Conservation (phyloP, 306 rosid species). For the Lathyrus oleraceus region DNA sequence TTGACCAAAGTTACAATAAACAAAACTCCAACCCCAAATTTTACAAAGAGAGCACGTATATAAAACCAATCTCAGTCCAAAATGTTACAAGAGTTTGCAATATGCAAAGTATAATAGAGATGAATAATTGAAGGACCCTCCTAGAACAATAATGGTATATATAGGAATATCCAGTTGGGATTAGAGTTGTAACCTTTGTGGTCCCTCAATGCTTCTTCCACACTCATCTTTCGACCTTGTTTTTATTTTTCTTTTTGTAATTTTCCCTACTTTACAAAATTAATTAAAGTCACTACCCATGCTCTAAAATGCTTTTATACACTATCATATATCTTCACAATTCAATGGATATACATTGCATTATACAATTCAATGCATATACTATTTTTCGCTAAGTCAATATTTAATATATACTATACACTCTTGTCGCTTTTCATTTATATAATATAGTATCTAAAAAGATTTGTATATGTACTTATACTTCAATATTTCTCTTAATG, state of each 20-base stretch:
- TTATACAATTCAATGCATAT: slow-evolving; percentile 21
- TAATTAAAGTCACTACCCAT: slow-evolving; percentile 11
- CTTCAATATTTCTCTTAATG: background rate
- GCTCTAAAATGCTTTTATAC: slow-evolving; percentile 25
- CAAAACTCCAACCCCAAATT: no score
- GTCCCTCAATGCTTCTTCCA: slow-evolving; percentile 41
- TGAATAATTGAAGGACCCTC: slow-evolving; percentile 41
- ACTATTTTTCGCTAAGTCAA: background rate
- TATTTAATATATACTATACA: background rate
- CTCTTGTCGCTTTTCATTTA: background rate
- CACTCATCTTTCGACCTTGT: slow-evolving; percentile 34
- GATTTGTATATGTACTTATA: background rate
- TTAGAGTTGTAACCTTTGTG: slow-evolving; percentile 43
- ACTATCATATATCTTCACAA: slow-evolving; percentile 22
- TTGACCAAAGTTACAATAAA: no score
- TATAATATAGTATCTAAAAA: slow-evolving; percentile 13
- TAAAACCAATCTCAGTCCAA: no score
- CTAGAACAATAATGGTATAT: slow-evolving; percentile 33
- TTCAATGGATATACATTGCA: slow-evolving; percentile 9
- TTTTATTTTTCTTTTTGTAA: slow-evolving; percentile 38
- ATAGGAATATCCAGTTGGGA: slow-evolving; percentile 60
- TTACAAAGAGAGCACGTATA: no score
- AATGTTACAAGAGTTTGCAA: no score
- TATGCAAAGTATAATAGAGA: background rate
- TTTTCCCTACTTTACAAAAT: slow-evolving; percentile 3